Base-by-base conservation (phyloP, 73 alveolate species). In the Chromera velia region DNA sequence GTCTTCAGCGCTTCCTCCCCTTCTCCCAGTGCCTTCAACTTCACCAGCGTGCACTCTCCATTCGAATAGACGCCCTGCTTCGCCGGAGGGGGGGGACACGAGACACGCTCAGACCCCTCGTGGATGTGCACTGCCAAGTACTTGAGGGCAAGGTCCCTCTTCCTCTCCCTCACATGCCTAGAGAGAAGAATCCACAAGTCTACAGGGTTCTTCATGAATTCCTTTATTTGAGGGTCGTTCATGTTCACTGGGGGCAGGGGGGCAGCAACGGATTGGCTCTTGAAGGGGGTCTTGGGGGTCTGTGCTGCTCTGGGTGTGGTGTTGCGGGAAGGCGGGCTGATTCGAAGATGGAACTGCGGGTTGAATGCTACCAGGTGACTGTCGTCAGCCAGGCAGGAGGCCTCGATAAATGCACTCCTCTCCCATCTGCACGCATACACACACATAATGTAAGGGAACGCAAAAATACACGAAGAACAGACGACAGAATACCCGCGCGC, bases 31-130 rank as follows among this genome's bases (percentile, higher is more conserved):
- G 22, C 4, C 55, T 13, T 40, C 22, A 40, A 13, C 55, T 40
- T n/a, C 31, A 55, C 70, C 70, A 55, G 30, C 31, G 28, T n/a
- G 30, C 70, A 55, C 70, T 55, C 70, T 1, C 70, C 70, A 29
- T 55, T 55, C 32, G 27, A n/a, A 29, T 55, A 55, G 28, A 55
- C 30, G 10, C 70, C 70, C 70, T 55, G 70, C 70, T 17, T n/a
- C 28, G 30, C 70, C 70, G 70, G 70, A 1, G 70, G 32, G 10
- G 27, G 32, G 10, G 70, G 70, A 17, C 70, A 55, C 32, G 32
- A 7, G 31, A 55, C 27, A 6, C 70, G 70, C 70, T 40, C 55
- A 13, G 22, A 7, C 55, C 55, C 55, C 55, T 4, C 13, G 55
- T 40, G 55, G 22, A 40, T 13, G 55, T 40, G 55, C 4, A 40